phyloP scores from a whole-genome alignment of 345 rosid genomes.

The Clausena lansium region DNA sequence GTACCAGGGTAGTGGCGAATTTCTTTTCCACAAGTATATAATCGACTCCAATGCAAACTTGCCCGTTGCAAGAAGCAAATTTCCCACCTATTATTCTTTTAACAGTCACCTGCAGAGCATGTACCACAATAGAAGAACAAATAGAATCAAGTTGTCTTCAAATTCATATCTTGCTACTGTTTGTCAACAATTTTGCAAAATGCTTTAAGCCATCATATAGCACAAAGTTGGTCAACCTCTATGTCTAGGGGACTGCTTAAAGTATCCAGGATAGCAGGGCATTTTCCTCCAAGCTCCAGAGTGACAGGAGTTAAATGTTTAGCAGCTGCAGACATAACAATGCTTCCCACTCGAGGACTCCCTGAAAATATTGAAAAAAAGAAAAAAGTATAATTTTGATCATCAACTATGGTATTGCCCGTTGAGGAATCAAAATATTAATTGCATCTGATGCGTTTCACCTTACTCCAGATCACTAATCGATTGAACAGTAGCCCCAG shows the following conservation, averaged over 20 bases:
- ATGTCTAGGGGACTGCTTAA: constrained; percentile 41
- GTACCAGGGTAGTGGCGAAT: constrained; percentile 56
- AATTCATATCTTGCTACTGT: not conserved
- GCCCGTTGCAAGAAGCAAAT: constrained; percentile 82
- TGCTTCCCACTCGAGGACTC: constrained; percentile 62
- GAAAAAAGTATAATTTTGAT: not conserved
- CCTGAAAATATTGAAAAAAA: constrained; percentile 37
- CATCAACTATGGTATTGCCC: not conserved
- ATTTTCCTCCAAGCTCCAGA: constrained; percentile 87
- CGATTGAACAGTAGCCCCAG: not conserved
- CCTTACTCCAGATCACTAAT: not conserved
- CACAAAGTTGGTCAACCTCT: constrained; percentile 34
- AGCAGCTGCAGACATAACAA: constrained; percentile 79
- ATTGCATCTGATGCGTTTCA: not conserved
- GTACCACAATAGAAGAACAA: not conserved
- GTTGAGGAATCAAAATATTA: not conserved
- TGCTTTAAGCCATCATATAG: too few relatives aligned
- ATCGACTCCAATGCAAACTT: constrained; percentile 75
- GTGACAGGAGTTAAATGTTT: constrained; percentile 82
- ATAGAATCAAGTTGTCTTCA: not conserved
- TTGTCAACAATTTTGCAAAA: not conserved
- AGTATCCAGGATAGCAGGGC: constrained; percentile 66
- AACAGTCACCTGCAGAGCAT: constrained; percentile 34
- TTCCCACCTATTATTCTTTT: constrained; percentile 81
- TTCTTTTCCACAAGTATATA: constrained; percentile 68